phyloP scores from a whole-genome alignment of 1,284 basidiomycete genomes.

The Ustilago xerochloae region DNA sequence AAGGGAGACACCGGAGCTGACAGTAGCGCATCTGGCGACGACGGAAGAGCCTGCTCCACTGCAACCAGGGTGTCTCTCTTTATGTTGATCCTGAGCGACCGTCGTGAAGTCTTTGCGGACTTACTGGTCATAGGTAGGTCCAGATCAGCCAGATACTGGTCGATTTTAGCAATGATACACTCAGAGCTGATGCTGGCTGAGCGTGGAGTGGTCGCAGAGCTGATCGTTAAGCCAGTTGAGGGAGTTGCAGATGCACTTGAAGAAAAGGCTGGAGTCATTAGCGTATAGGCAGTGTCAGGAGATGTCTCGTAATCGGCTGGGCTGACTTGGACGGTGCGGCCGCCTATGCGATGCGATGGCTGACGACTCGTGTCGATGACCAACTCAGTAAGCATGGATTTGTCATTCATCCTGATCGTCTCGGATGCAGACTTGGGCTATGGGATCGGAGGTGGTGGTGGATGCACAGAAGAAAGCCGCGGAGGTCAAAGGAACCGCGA shows the following conservation, averaged over 20 bases:
- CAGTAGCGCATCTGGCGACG: not conserved
- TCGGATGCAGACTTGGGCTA: not conserved
- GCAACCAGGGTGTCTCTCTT: not conserved
- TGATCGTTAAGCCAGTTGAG: not conserved
- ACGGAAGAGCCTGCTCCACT: conserved; percentile 7
- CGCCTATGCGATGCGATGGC: not conserved
- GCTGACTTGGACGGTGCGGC: not conserved
- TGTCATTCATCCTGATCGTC: conserved; percentile 5
- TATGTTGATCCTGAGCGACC: conserved; percentile 5
- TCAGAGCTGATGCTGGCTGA: not conserved
- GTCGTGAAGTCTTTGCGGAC: not conserved
- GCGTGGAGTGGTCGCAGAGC: not conserved
- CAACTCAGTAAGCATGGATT: not conserved
- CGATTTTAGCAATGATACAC: conserved; percentile 35
- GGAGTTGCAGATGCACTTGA: not conserved
- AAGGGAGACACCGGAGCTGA: not conserved
- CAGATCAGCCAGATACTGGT: conserved; percentile 36
- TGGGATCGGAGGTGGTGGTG: not conserved
- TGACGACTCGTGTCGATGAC: conserved; percentile 40
- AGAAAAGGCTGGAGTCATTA: conserved; percentile 1
- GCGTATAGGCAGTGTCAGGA: not conserved
- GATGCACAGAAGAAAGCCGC: not conserved
- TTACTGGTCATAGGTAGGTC: not conserved
- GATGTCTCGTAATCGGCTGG: not conserved
- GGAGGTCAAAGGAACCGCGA: no score